These are phyloP conservation scores for Penicillium thymicola DNA, from an alignment of 2,329 filamentous ascomycete species.

Conservation along the genomic window DNA sequence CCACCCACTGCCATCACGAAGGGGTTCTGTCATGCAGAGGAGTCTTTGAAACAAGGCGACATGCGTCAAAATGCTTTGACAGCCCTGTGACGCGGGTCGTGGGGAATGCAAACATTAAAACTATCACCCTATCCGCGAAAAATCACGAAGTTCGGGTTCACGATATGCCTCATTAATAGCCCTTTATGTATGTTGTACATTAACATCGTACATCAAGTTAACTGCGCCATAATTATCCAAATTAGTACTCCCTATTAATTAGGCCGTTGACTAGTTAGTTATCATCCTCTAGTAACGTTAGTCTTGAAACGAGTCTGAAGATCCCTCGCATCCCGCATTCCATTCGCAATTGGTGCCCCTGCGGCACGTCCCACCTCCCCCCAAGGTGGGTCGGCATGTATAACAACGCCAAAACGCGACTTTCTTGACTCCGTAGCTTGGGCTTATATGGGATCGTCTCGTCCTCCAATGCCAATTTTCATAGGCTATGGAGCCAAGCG, in stretches of 20 bases:
- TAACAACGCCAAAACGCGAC: slow-evolving; percentile 9
- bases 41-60: slow-evolving; percentile 1
- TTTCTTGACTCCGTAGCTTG: not conserved
- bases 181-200: not conserved
- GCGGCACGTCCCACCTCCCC: slow-evolving; percentile 19
- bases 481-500: slow-evolving; percentile 10
- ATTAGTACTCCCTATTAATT: not conserved
- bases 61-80: not conserved
- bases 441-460: slow-evolving; percentile 4
- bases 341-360: slow-evolving; percentile 13
- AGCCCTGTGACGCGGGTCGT: slow-evolving; percentile 20
- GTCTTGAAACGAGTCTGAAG: not conserved
- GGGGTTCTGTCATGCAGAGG: slow-evolving; percentile 16
- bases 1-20: slow-evolving; percentile 5
- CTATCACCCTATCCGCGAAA: not conserved
- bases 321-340: slow-evolving; percentile 20
- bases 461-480: not conserved
- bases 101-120: slow-evolving; percentile 14
- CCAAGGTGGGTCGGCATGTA: slow-evolving; percentile 17
- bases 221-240: not conserved
- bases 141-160: not conserved
- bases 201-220: not conserved
- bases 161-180: not conserved
- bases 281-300: not conserved
- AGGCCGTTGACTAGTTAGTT: not conserved